Percentiles rank a stretch among this genome's conserved stretches.
Conservation (phyloP, 345 rosid genomes). For the Kernera saxatilis region DNA sequence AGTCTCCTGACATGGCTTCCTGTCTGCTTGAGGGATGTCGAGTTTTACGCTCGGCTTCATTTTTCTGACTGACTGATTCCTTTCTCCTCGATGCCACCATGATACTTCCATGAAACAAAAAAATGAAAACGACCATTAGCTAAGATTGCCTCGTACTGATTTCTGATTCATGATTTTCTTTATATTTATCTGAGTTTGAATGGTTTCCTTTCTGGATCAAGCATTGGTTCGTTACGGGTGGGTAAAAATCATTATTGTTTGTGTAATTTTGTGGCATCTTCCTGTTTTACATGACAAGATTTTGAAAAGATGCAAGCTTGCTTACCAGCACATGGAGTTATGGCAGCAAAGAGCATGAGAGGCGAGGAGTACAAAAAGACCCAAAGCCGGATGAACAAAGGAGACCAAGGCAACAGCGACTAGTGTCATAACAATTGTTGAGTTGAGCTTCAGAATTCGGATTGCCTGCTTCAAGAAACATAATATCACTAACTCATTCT, state of each 20-base stretch:
- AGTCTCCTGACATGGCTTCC: slow-evolving; percentile 31
- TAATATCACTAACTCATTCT: slow-evolving; percentile 6
- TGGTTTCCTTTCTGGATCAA: not conserved
- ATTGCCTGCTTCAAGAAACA: slow-evolving; percentile 53
- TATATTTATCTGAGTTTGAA: not conserved
- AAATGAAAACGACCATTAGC: slow-evolving; percentile 17
- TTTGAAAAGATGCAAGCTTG: not conserved
- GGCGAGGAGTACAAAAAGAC: slow-evolving; percentile 58
- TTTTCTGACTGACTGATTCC: slow-evolving; percentile 42
- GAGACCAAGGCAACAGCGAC: slow-evolving; percentile 56
- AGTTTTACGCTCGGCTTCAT: slow-evolving; percentile 33
- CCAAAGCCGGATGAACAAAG: slow-evolving; percentile 87
- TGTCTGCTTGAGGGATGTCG: slow-evolving; percentile 35
- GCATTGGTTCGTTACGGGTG: not conserved
- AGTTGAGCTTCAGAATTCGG: slow-evolving; percentile 59
- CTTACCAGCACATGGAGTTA: slow-evolving; percentile 72
- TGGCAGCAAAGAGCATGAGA: slow-evolving; percentile 74
- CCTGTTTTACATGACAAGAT: not conserved
- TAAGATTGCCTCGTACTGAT: slow-evolving; percentile 17
- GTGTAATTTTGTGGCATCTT: not conserved
- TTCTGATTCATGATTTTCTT: slow-evolving; percentile 1
- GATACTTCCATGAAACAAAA: slow-evolving; percentile 49
- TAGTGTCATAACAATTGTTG: slow-evolving; percentile 45
- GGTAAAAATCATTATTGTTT: not conserved
- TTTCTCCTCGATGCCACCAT: slow-evolving; percentile 55